Base-by-base conservation (phyloP, 2,329 filamentous ascomycete species). In the Cryphonectria carpinicola region DNA sequence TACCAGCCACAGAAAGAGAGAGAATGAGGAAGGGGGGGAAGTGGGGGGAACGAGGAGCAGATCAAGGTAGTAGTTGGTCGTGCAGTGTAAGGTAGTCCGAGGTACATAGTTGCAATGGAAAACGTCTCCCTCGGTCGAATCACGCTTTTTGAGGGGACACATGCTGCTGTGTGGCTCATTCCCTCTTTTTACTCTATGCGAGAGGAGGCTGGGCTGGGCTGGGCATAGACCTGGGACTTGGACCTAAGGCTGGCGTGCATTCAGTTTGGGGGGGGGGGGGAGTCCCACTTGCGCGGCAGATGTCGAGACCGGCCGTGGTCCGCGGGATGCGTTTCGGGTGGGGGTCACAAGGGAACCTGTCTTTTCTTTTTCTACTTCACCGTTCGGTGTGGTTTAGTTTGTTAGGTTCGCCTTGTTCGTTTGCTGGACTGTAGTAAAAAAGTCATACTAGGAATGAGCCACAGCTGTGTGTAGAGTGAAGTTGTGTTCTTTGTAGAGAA, bases 241-340 rank as follows among this genome's bases (percentile, higher is more conserved):
- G 1, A 46, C 43, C 43, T 46, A 22, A 46, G 19, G 43, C 56
- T 37, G 56, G 28, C 19, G n/a, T 37, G 35, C 58, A 61, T 37
- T 8, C n/a, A 35, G 56, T 22, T 22, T 4, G n/a, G n/a, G n/a
- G 52, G 22, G 13, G 25, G 54, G 3, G 28, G 56, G 28, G 8
- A 35, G 32, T 10, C 58, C 58, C 22, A 28, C 32, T n/a, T 61
- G 58, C 35, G 35, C 35, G 46, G 46, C 10, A 61, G 58, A 39
- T 22, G 19, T 61, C 32, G 32, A n/a, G 58, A 35, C 58, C 35
- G 58, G 58, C 58, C 58, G 58, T 61, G 58, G 58, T 61, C 58
- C 58, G 58, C 58, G 58, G 58, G 22, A 39, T n/a, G 58, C 58
- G 58, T n/a, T 39, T 19, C 19, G 35, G 58, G 58, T 61, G 58